These are phyloP conservation scores for Podila clonocystis DNA, from an alignment of 192 early-diverging fungal species.

Conservation along the genomic window DNA sequence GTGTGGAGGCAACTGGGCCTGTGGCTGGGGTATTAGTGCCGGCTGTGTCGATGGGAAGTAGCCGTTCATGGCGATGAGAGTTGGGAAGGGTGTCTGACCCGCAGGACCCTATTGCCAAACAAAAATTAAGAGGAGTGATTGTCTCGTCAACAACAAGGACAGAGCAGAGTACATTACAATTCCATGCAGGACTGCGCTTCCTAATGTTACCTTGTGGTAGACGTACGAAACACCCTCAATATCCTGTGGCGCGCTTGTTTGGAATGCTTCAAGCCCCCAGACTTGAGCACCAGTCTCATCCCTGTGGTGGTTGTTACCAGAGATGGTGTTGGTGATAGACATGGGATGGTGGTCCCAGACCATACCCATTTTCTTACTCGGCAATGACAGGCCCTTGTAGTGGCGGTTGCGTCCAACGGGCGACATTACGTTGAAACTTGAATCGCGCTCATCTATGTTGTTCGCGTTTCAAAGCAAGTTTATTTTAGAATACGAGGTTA, in stretches of 20 bases:
- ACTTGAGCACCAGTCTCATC: background rate
- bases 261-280: background rate
- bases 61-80: conserved; percentile 25
- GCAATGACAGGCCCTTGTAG: conserved; percentile 24
- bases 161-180: background rate
- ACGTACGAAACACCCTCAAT: conserved; percentile 23
- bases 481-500: background rate
- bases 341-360: conserved; percentile 10
- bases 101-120: conserved; percentile 25
- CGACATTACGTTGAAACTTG: conserved; percentile 42
- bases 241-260: conserved; percentile 1
- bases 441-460: conserved; percentile 18
- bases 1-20: background rate
- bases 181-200: background rate
- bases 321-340: conserved; percentile 1
- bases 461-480: background rate
- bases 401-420: conserved; percentile 21
- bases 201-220: conserved; percentile 27
- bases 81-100: conserved; percentile 46
- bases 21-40: background rate
- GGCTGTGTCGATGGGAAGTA: conserved; percentile 26
- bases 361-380: conserved; percentile 5
- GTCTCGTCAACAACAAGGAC: background rate
- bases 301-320: background rate
- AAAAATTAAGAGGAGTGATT: background rate